phyloP scores from a whole-genome alignment of 108 stramenopile species.

The Mediolabrus comicus region DNA sequence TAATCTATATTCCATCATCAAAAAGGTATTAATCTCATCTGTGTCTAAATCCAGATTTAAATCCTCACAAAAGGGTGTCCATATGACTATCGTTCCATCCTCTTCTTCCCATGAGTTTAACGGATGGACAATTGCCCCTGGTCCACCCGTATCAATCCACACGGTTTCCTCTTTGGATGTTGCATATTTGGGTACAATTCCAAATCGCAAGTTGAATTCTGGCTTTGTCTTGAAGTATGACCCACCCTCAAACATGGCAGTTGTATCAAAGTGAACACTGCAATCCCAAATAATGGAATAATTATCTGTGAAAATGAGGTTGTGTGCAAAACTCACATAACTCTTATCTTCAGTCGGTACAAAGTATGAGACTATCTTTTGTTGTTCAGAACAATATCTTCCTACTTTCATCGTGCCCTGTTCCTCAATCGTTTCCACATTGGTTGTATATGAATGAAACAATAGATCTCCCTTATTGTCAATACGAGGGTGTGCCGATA shows the following conservation, averaged over 20 bases:
- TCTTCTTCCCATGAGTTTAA: conserved; percentile 48
- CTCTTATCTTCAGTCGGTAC: conserved; percentile 24
- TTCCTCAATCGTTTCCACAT: conserved; percentile 14
- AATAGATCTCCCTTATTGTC: conserved; percentile 28
- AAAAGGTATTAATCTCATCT: conserved; percentile 23
- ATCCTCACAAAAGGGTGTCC: conserved; percentile 34
- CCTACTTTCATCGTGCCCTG: conserved; percentile 45
- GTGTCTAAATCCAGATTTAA: conserved; percentile 32
- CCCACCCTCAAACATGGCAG: conserved; percentile 35
- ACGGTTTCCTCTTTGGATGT: conserved; percentile 27
- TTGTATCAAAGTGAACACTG: conserved; percentile 38
- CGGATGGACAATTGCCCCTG: conserved; percentile 41
- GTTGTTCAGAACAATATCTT: conserved; percentile 12
- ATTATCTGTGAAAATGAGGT: conserved; percentile 31
- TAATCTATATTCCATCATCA: conserved; percentile 38
- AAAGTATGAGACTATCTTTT: too few species aligned
- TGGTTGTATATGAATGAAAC: conserved; percentile 44
- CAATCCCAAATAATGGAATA: conserved; percentile 45
- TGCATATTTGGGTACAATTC: conserved; percentile 26
- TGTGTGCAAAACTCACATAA: conserved; percentile 42
- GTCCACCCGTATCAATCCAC: conserved; percentile 38
- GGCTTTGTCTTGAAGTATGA: conserved; percentile 27
- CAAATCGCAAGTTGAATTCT: conserved; percentile 31
- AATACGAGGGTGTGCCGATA: conserved; percentile 36
- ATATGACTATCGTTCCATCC: conserved; percentile 14